Conservation (phyloP, 2,329 filamentous ascomycete genomes). For the Talaromyces sp. region DNA sequence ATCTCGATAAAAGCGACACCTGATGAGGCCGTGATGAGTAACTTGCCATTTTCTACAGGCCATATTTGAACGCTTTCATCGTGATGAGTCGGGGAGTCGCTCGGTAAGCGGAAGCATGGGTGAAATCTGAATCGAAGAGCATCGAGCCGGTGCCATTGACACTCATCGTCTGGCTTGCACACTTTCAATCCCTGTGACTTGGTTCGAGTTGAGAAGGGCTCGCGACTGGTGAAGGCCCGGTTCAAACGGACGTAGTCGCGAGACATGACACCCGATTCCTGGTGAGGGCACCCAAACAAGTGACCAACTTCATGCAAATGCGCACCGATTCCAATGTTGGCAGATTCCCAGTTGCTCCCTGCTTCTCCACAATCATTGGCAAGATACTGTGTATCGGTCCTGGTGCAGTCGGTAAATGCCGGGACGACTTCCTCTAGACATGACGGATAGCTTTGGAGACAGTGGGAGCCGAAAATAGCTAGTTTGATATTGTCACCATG, state of each 20-base stretch:
- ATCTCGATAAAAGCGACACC: constrained; percentile 85
- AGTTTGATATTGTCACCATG: constrained; percentile 68
- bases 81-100: constrained; percentile 58
- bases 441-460: constrained; percentile 83
- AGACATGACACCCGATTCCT: constrained; percentile 87
- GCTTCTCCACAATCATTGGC: constrained; percentile 83
- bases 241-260: constrained; percentile 82
- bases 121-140: constrained; percentile 84
- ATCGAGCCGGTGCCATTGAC: constrained; percentile 86
- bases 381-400: constrained; percentile 73
- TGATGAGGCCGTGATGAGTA: constrained; percentile 72
- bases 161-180: constrained; percentile 75
- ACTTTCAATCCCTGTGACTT: constrained; percentile 72
- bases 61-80: constrained; percentile 83
- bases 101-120: constrained; percentile 80
- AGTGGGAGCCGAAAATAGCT: constrained; percentile 88
- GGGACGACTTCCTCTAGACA: constrained; percentile 85
- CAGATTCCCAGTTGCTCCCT: constrained; percentile 92
- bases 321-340: constrained; percentile 87
- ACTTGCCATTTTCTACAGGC: constrained; percentile 71
- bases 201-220: constrained; percentile 82
- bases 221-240: constrained; percentile 73
- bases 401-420: constrained; percentile 84
- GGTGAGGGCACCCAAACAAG: constrained; percentile 82
- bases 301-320: constrained; percentile 90